Evolutionary conservation across 257 asterid genomes (phyloP).

Genomic region (Paulownia fortunei): DNA sequence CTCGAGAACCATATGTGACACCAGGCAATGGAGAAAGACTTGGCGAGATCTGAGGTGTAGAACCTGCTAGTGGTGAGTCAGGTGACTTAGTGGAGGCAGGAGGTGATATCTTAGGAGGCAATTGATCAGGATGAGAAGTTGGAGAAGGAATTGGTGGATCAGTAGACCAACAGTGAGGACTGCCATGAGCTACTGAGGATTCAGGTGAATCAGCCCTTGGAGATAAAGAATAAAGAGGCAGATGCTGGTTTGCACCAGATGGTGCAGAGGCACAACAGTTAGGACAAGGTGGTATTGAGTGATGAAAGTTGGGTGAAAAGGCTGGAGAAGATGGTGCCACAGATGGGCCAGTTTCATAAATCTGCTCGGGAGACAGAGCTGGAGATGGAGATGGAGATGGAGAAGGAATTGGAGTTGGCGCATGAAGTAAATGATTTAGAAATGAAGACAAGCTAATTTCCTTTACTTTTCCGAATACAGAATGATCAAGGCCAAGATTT

Average conservation of each 20-base stretch:
- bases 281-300: slow-evolving; percentile 39
- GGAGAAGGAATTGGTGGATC: slow-evolving; percentile 52
- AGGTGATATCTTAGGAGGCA: slow-evolving; percentile 44
- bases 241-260: slow-evolving; percentile 33
- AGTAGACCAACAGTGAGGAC: slow-evolving; percentile 40
- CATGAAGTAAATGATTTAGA: slow-evolving; percentile 55
- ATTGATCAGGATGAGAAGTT: slow-evolving; percentile 34
- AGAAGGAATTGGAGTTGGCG: slow-evolving; percentile 53
- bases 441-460: slow-evolving; percentile 71
- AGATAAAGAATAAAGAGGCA: slow-evolving; percentile 29
- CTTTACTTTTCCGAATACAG: slow-evolving; percentile 81
- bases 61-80: slow-evolving; percentile 33
- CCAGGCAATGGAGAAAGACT: slow-evolving; percentile 52
- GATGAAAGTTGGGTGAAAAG: slow-evolving; percentile 38
- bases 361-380: too few relatives aligned
- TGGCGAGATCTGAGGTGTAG: slow-evolving; percentile 35
- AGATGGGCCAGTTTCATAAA: slow-evolving; percentile 39
- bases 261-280: slow-evolving; percentile 39
- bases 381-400: slow-evolving; percentile 42
- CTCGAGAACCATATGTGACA: slow-evolving; percentile 39
- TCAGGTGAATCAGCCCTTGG: slow-evolving; percentile 39
- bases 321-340: slow-evolving; percentile 52
- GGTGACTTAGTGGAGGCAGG: slow-evolving; percentile 38
- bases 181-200: slow-evolving; percentile 37
- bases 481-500: slow-evolving; percentile 83